Evolutionary conservation across 352 stramenopile species (phyloP), one percentile per base, ranked within the genome.

Genomic region (Stramenopiles sp.): DNA sequence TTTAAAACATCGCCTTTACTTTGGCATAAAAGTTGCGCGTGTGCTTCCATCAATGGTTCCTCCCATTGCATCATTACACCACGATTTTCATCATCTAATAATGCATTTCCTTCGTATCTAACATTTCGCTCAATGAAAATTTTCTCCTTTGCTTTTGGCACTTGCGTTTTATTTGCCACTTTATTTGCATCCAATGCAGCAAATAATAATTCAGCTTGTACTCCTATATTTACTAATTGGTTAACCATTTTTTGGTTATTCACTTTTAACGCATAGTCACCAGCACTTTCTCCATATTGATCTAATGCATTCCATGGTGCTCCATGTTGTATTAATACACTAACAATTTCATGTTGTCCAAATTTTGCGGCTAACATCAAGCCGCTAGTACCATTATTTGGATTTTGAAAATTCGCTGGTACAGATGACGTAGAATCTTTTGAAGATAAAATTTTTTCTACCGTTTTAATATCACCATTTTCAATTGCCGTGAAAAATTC

Each of bases 51-150:
- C 20, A 93, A 82, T 0, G 88, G 88, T 30, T 83, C 63, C 82
- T 93, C 88, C 88, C 88, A 93, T 84, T 91, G 86, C 88, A 93
- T 93, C 88, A 93, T 93, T 63, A 93, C 87, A 0, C 87, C 88
- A 83, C 92, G 87, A 33, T 87, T 79, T 63, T 90, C 84, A 38
- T 82, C 78, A 79, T 93, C 88, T 7, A 91, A 79, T 7, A 93
- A 81, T n/a, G 86, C 81, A 31, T 82, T 83, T 30, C 82, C 82
- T 43, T 88, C 84, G 27, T 43, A 69, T 27, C 53, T 20, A 20
- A 69, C 53, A 27, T 69, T 69, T 27, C 53, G 53, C 53, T 69
- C 53, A 23, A 27, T 23, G 27, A 69, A 69, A 20, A 69, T 20
- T 69, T 69, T 69, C 33, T 83, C 81, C 38, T 74, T 32, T 32